These are phyloP conservation scores for Larix sibirica DNA, from an alignment of 83 land plant genomes.

Conservation along the genomic window DNA sequence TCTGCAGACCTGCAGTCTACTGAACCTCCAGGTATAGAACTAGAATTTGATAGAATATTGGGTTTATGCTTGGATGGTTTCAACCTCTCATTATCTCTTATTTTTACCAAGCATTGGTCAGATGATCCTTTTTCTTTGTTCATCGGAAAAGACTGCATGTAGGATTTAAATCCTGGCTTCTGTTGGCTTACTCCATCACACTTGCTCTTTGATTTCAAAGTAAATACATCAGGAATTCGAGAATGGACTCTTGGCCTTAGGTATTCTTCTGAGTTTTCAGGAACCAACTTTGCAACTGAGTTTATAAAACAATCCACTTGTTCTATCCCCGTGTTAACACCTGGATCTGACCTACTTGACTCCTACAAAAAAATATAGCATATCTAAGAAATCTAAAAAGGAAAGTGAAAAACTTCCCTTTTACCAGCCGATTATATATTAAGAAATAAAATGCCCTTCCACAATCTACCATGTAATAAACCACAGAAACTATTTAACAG, in stretches of 20 bases:
- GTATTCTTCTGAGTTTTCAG: constrained; percentile 1
- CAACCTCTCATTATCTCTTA: not conserved
- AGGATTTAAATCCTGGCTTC: not conserved
- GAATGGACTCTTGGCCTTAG: not conserved
- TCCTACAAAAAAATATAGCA: not conserved
- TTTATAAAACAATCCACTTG: not conserved
- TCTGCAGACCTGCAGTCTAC: not conserved
- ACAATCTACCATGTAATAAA: not conserved
- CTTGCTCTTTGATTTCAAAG: not conserved
- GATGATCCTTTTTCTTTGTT: not conserved
- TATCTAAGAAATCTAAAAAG: too few relatives aligned
- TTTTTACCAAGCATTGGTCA: not conserved
- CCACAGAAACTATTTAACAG: not conserved
- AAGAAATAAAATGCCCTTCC: not conserved
- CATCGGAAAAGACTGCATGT: not conserved
- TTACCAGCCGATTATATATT: not conserved
- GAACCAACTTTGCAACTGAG: not conserved
- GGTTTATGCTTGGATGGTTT: not conserved
- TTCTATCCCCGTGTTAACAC: not conserved
- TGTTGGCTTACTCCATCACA: constrained; percentile 1
- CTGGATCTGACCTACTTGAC: not conserved
- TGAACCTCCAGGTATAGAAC: not conserved
- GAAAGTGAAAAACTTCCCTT: too few relatives aligned
- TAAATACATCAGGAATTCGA: not conserved
- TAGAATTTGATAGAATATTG: not conserved